Conservation (phyloP, 352 stramenopile genomes). For the Phytophthora idaei region DNA sequence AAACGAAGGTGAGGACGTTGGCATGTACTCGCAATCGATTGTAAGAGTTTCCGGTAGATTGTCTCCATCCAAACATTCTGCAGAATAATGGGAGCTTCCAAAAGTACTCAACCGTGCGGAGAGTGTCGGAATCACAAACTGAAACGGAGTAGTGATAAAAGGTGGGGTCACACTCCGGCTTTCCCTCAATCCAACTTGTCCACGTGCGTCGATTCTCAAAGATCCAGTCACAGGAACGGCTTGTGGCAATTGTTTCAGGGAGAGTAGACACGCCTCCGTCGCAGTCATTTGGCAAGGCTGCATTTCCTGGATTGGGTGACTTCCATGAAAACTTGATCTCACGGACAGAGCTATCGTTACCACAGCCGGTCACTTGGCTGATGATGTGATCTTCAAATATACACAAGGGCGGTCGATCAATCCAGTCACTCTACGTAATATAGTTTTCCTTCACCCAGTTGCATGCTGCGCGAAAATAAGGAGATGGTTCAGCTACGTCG, state of each 20-base stretch:
- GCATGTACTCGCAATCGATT: conserved; percentile 51
- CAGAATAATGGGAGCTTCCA: conserved; percentile 45
- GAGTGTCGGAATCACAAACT: conserved; percentile 31
- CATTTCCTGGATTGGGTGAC: conserved; percentile 42
- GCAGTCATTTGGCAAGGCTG: conserved; percentile 43
- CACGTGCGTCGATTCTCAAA: conserved; percentile 27
- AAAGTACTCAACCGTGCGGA: conserved; percentile 37
- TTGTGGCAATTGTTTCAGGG: conserved; percentile 38
- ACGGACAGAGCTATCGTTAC: conserved; percentile 14
- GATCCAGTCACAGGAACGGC: conserved; percentile 56
- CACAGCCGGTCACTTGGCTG: conserved; percentile 36
- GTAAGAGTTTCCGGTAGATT: conserved; percentile 21
- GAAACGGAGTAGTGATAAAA: conserved; percentile 53
- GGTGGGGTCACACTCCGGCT: conserved; percentile 41
- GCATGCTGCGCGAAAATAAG: conserved; percentile 50
- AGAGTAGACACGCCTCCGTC: conserved; percentile 39
- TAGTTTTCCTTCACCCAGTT: conserved; percentile 65
- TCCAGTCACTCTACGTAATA: conserved; percentile 51
- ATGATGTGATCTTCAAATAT: conserved; percentile 38
- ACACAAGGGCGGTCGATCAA: conserved; percentile 44
- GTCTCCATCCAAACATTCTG: conserved; percentile 37
- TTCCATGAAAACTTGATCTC: conserved; percentile 50
- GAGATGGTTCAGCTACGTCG: conserved; percentile 24
- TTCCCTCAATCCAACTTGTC: conserved; percentile 39
- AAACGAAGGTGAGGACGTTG: conserved; percentile 29